Conservation (phyloP, 1,284 basidiomycete species). For the Pholiota adiposa region DNA sequence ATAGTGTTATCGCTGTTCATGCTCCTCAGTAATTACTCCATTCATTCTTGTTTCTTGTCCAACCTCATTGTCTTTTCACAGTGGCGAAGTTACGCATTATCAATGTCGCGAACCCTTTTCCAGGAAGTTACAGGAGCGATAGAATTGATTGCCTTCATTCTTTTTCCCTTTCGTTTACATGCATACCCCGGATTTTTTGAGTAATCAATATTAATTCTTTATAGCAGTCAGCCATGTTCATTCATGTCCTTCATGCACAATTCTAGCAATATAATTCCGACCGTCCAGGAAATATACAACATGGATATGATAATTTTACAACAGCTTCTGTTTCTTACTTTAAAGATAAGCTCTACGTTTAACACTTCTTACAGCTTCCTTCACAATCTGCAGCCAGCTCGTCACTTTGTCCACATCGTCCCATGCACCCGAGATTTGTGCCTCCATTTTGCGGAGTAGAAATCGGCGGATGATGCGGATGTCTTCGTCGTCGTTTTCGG, state of each 20-base stretch:
- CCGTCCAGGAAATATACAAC: slow-evolving; percentile 8
- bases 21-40: slow-evolving; percentile 64
- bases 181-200: background rate
- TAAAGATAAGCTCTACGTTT: slow-evolving; percentile 52
- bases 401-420: slow-evolving; percentile 65
- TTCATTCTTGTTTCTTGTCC: slow-evolving; percentile 5
- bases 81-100: slow-evolving; percentile 93
- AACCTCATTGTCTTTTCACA: slow-evolving; percentile 32
- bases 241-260: too few species aligned
- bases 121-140: slow-evolving; percentile 52
- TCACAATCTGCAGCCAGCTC: slow-evolving; percentile 64
- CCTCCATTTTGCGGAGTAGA: slow-evolving; percentile 64
- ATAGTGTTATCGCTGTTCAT: slow-evolving; percentile 94
- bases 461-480: slow-evolving; percentile 59
- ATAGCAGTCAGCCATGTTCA: too few species aligned
- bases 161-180: background rate
- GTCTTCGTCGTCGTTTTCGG: slow-evolving; percentile 56
- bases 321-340: slow-evolving; percentile 8
- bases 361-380: slow-evolving; percentile 60
- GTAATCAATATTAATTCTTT: background rate
- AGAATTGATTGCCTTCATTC: background rate
- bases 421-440: slow-evolving; percentile 57
- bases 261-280: too few species aligned
- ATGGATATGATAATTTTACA: slow-evolving; percentile 38
- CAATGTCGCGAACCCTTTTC: slow-evolving; percentile 89